Percentiles rank a stretch among this genome's conserved stretches.
Evolutionary conservation across 2,329 filamentous ascomycete genomes (phyloP).

Genomic region (Aspergillus sp.): DNA sequence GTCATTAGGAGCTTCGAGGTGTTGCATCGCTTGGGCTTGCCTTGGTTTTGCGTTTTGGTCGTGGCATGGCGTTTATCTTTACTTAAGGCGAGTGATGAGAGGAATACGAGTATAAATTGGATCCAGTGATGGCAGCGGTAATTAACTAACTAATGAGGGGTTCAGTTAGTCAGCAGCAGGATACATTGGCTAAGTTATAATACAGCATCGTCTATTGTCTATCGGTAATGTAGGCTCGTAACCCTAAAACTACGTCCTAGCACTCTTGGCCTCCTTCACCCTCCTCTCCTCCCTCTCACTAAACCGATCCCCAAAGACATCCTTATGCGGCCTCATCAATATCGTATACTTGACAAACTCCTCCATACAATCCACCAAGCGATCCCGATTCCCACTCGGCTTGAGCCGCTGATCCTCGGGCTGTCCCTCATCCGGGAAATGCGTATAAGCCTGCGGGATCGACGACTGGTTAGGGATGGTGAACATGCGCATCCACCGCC

Average conservation of each 20-base stretch:
- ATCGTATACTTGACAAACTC: conserved; percentile 70
- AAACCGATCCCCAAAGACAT: conserved; percentile 61
- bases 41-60: conserved; percentile 6
- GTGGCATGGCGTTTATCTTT: background rate
- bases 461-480: conserved; percentile 66
- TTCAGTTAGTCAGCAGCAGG: too few relatives aligned
- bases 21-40: background rate
- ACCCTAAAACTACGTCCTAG: background rate
- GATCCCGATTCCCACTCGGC: conserved; percentile 57
- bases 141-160: too few relatives aligned
- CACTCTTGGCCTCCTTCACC: background rate
- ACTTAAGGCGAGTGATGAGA: too few relatives aligned
- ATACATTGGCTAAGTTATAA: too few relatives aligned
- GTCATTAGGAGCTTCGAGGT: background rate
- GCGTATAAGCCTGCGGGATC: conserved; percentile 63
- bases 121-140: too few relatives aligned
- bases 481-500: conserved; percentile 71
- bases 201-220: too few relatives aligned
- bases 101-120: too few relatives aligned
- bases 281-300: conserved; percentile 54
- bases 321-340: conserved; percentile 62
- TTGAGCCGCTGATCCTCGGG: conserved; percentile 52
- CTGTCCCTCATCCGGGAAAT: conserved; percentile 55
- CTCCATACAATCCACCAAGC: conserved; percentile 67
- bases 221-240: too few relatives aligned